These are phyloP conservation scores for Lanmaoa rubissima DNA, from an alignment of 768 basidiomycete genomes.

Conservation along the genomic window DNA sequence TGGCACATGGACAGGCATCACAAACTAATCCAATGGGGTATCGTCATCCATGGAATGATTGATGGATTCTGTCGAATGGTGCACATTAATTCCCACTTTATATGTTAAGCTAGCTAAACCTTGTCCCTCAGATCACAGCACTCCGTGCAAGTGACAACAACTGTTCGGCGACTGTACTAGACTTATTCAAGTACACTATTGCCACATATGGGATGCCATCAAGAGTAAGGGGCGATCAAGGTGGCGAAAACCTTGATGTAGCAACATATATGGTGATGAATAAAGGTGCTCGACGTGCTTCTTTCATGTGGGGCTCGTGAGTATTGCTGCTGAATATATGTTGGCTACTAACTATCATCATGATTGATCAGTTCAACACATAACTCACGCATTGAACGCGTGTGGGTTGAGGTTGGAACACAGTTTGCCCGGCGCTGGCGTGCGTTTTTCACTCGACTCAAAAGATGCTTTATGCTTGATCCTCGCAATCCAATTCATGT, in stretches of 20 bases:
- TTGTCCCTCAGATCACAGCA: too few relatives aligned
- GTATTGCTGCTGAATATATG: background rate
- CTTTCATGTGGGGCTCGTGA: background rate
- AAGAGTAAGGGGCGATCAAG: too few relatives aligned
- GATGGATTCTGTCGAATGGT: constrained; percentile 30
- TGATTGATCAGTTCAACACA: background rate
- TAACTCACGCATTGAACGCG: constrained; percentile 27
- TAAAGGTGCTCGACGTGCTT: background rate
- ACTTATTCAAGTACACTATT: too few relatives aligned
- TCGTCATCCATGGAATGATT: constrained; percentile 28
- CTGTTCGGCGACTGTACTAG: too few relatives aligned
- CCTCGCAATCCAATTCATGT: too few relatives aligned
- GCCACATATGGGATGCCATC: too few relatives aligned
- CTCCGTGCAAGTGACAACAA: too few relatives aligned
- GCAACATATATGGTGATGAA: too few relatives aligned
- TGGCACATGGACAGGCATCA: constrained; percentile 33
- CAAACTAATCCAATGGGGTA: constrained; percentile 28
- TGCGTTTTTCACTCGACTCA: constrained; percentile 20
- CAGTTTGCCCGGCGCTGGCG: constrained; percentile 30
- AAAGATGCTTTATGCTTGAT: background rate
- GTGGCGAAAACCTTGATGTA: too few relatives aligned
- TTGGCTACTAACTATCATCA: too few relatives aligned
- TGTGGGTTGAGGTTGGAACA: constrained; percentile 30
- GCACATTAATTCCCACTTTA: constrained; percentile 4
- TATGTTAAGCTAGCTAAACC: too few relatives aligned